phyloP scores from a whole-genome alignment of 345 rosid genomes.

The Ceriops tagal region DNA sequence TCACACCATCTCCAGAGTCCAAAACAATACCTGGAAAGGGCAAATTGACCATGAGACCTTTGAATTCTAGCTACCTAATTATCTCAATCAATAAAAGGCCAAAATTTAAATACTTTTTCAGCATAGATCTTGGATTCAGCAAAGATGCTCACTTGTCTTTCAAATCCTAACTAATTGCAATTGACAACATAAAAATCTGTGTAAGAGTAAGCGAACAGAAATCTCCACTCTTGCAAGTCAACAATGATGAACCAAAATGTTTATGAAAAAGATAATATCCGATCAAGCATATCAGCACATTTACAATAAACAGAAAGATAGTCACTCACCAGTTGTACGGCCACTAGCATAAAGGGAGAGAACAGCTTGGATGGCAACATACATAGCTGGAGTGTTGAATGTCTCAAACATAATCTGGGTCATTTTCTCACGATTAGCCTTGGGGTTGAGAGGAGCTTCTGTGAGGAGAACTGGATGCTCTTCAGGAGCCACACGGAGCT shows the following conservation, averaged over 20 bases:
- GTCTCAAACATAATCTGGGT: conserved; percentile 63
- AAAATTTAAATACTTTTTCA: background rate
- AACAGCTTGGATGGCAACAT: conserved; percentile 59
- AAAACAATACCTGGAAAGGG: conserved; percentile 45
- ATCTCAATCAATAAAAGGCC: background rate
- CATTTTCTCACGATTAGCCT: conserved; percentile 80
- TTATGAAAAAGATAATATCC: too few relatives aligned
- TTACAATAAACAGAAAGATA: too few relatives aligned
- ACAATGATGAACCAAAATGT: too few relatives aligned
- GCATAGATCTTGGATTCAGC: background rate
- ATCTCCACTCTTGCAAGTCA: too few relatives aligned
- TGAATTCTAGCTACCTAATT: background rate
- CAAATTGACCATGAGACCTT: conserved; percentile 4
- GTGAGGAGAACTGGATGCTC: conserved; percentile 74
- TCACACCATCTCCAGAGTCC: conserved; percentile 60
- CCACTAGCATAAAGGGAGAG: conserved; percentile 77
- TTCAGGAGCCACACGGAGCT: conserved; percentile 77
- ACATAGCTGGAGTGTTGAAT: conserved; percentile 60
- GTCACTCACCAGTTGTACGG: conserved; percentile 59
- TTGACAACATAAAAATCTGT: background rate
- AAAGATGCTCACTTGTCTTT: background rate
- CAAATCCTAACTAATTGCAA: background rate
- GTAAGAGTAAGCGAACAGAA: too few relatives aligned
- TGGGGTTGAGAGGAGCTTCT: conserved; percentile 74
- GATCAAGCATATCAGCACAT: too few relatives aligned